Evolutionary conservation across 2,329 filamentous ascomycete genomes (phyloP).

Genomic region (Bipolaris victoriae): DNA sequence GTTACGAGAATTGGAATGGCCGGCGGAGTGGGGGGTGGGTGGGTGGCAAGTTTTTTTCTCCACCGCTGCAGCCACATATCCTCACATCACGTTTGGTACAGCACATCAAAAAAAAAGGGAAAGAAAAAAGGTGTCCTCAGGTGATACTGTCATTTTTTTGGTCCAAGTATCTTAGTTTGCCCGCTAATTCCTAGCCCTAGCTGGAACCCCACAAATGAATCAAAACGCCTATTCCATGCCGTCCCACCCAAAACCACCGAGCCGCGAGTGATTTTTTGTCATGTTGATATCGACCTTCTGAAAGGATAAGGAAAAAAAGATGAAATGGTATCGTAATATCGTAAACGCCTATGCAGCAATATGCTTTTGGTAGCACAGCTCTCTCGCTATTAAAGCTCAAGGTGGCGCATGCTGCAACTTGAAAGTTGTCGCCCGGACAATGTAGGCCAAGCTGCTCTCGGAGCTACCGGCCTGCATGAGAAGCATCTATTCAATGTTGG

Average conservation of each 20-base stretch:
- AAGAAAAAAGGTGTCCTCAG: background rate
- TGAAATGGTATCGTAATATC: slow-evolving; percentile 29
- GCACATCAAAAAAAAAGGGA: background rate
- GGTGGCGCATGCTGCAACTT: background rate
- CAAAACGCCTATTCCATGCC: slow-evolving; percentile 19
- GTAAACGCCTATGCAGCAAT: slow-evolving; percentile 18
- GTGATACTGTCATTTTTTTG: background rate
- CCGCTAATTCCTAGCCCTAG: slow-evolving; percentile 7
- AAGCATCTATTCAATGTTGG: slow-evolving; percentile 37
- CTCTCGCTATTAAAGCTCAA: background rate
- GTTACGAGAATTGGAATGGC: background rate
- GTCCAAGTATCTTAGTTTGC: background rate
- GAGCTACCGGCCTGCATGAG: background rate
- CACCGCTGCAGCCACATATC: background rate
- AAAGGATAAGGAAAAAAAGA: slow-evolving; percentile 20
- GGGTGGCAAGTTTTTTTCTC: background rate
- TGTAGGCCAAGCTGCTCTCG: background rate
- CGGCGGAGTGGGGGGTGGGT: background rate
- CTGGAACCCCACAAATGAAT: background rate
- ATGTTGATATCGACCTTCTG: slow-evolving; percentile 20
- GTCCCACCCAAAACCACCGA: slow-evolving; percentile 6
- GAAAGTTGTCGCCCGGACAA: background rate
- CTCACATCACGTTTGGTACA: background rate
- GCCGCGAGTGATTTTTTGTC: slow-evolving; percentile 29
- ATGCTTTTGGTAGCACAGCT: background rate